Base-by-base conservation (phyloP, 331 rosid genomes). In the Acacia concinna region DNA sequence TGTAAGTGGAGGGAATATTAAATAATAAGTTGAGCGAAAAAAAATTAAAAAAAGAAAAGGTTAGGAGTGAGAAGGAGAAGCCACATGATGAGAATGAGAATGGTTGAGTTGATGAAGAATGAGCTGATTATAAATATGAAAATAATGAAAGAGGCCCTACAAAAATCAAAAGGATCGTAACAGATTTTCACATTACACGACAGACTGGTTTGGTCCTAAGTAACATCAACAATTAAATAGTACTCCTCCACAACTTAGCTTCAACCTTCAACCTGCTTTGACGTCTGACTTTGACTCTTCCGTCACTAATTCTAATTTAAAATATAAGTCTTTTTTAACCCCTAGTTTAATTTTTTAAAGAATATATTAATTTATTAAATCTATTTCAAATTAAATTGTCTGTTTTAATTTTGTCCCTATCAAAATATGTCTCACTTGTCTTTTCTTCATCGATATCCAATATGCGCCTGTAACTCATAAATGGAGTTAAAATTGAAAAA, bases 131-230 rank as follows among this genome's bases (percentile, higher is more conserved):
- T n/a, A 32, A 44, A 44, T 44, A 44, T 8, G 56, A 3, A 25
- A 46, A 37, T 31, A 38, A 25, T 13, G 35, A 27, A 57, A 59
- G 21, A 11, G 85, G 85, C 62, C 83, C 83, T 63, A 63, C 73
- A 4, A 67, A 47, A 25, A 13, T 56, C 0, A 8, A 74, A 32
- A 70, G 15, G 3, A 74, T 57, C 35, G 62, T 28, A 46, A 60
- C 46, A 52, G 75, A 65, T 11, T 49, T 12, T 5, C 18, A 52
- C 3, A n/a, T 35, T 28, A 46, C n/a, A 51, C 49, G 65, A 65
- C 80, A 46, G 64, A 56, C 23, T 63, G 9, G 79, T 75, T 82
- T 76, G 82, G 86, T 85, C 59, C 80, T 46, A 75, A 20, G 75
- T 76, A 79, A 60, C 80, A 66, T 25, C 75, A 79, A 30, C 15